phyloP scores from a whole-genome alignment of 805 yeast genomes.

The Metschnikowia rubicola region DNA sequence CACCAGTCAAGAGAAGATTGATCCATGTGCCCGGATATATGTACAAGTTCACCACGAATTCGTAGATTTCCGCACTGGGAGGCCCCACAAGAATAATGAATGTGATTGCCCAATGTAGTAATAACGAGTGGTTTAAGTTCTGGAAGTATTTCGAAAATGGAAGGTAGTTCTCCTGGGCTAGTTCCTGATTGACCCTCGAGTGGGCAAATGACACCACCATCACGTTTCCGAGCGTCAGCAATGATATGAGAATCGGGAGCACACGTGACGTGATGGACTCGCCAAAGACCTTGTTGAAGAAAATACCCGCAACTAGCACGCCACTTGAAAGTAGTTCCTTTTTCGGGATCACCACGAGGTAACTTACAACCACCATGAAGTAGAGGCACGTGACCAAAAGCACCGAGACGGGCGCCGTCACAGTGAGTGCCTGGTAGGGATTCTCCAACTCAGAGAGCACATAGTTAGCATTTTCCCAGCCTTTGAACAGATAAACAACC shows the following conservation, averaged over 20 bases:
- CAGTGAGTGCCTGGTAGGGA: constrained; percentile 54
- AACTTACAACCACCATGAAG: constrained; percentile 55
- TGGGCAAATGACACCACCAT: constrained; percentile 63
- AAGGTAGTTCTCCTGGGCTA: constrained; percentile 48
- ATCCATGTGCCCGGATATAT: constrained; percentile 65
- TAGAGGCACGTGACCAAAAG: constrained; percentile 50
- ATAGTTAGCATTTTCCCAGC: constrained; percentile 69
- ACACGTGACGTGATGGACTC: constrained; percentile 46
- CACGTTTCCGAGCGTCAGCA: constrained; percentile 63
- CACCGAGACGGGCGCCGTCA: constrained; percentile 61
- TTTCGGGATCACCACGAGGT: constrained; percentile 51
- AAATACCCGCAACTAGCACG: constrained; percentile 60
- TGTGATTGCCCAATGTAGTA: constrained; percentile 55
- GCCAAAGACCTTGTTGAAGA: constrained; percentile 57
- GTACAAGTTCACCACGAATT: constrained; percentile 58
- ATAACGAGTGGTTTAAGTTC: constrained; percentile 43
- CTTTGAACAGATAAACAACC: constrained; percentile 61
- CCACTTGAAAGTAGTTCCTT: constrained; percentile 51
- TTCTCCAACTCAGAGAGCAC: constrained; percentile 56
- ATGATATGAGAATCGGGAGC: constrained; percentile 55
- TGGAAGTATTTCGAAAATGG: constrained; percentile 50
- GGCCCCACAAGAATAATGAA: constrained; percentile 53
- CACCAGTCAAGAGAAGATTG: constrained; percentile 48
- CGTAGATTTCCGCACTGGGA: constrained; percentile 62
- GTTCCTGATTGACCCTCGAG: constrained; percentile 54